Evolutionary conservation across 2,329 filamentous ascomycete species (phyloP), one percentile per base, ranked within the genome.

Genomic region (Botryosphaeria agaves): DNA sequence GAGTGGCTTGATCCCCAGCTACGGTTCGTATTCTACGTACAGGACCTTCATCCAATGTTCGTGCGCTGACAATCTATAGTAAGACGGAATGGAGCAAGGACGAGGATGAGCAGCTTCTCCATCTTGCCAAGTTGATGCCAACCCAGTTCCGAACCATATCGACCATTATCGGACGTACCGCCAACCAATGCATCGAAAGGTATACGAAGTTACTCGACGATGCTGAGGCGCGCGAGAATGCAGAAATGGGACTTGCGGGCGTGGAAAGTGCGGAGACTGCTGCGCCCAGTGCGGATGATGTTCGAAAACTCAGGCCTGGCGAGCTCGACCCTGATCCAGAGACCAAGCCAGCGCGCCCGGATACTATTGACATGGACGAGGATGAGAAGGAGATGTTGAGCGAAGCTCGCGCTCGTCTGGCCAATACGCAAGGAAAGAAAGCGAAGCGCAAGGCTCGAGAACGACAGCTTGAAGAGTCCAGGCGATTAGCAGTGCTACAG

Each of bases 351-450:
- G 89, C 89, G 20, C 70, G 85, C 36, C 89, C 89, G 23, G 89
- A 98, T 53, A 94, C 89, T 5, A 89, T 98, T 50, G 89, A 98
- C 55, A 73, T 98, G 45, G 89, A 98, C 50, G 89, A 98, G 52
- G 89, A 98, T 49, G 89, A 98, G 56, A 95, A 98, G 62, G 89
- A 98, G 57, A 98, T 98, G 89, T 58, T 98, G 47, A 94, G 85
- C 51, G 89, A 98, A 59, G 89, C 89, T 42, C 81, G 89, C 49
- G 89, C 89, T 33, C 83, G 89, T 59, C 62, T 98, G 39, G 89
- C 89, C 38, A 98, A 98, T 47, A 95, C 89, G 7, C 89, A 95
- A 56, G 89, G 89, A 51, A 98, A 98, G 60, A 98, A 98, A 61
- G 89, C 89, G 5, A 98, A 98, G 65, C 66, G 89, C 42, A 98